Conservation (phyloP, 2,329 filamentous ascomycete genomes). For the Trichoderma arundinaceum region DNA sequence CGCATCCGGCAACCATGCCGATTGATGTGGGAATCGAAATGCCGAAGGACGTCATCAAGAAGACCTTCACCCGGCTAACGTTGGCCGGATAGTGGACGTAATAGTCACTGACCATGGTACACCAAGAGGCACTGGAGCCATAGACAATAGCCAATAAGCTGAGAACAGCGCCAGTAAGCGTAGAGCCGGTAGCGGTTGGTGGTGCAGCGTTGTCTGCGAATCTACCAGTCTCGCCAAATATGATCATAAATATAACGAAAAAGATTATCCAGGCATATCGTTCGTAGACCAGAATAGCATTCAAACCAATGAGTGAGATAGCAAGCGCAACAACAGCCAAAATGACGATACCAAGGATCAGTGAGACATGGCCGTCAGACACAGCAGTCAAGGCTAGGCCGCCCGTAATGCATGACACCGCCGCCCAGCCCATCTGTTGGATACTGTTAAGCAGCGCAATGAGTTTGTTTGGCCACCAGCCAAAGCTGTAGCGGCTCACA, state of each 20-base stretch:
- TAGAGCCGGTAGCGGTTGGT: constrained; percentile 43
- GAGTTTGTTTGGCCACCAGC: constrained; percentile 58
- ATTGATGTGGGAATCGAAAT: constrained; percentile 56
- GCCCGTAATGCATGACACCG: constrained; percentile 57
- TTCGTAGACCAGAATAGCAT: constrained; percentile 56
- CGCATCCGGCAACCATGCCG: constrained; percentile 54
- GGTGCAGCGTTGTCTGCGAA: constrained; percentile 48
- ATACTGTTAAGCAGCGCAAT: constrained; percentile 51
- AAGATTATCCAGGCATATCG: constrained; percentile 56
- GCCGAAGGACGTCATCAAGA: constrained; percentile 54
- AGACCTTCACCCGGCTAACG: constrained; percentile 53
- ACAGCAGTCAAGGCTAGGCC: constrained; percentile 56
- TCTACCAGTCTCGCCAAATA: constrained; percentile 53
- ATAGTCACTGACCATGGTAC: constrained; percentile 45
- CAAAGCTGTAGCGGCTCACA: constrained; percentile 56
- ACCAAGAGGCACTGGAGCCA: constrained; percentile 56
- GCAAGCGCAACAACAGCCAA: constrained; percentile 55
- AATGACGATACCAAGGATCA: constrained; percentile 60
- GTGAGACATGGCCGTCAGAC: constrained; percentile 51
- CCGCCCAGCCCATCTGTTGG: constrained; percentile 57
- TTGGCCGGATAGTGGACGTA: constrained; percentile 52
- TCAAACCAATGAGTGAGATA: constrained; percentile 59
- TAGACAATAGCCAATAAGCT: constrained; percentile 54
- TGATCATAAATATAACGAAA: constrained; percentile 55
- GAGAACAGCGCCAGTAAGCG: constrained; percentile 49